A percentile compares a stretch with the other conserved stretches of the same genome.
Evolutionary conservation across 1,139 yeast genomes (phyloP).

Genomic region (Suhomyces bribrorum): DNA sequence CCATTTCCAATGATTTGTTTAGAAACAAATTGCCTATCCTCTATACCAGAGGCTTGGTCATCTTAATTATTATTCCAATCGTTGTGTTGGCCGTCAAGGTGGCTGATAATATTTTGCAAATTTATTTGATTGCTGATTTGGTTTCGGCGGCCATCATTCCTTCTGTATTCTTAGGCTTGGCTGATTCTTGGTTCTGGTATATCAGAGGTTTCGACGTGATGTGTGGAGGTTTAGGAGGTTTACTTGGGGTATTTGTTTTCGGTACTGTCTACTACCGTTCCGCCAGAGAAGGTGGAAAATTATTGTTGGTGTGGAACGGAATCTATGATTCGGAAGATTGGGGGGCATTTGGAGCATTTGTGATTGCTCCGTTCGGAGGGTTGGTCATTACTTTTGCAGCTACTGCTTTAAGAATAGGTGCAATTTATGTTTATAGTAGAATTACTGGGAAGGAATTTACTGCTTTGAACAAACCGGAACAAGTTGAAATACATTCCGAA

Average conservation of each 20-base stretch:
- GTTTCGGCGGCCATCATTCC: constrained; percentile 88
- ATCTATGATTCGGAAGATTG: constrained; percentile 76
- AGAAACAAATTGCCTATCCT: constrained; percentile 70
- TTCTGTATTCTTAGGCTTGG: constrained; percentile 77
- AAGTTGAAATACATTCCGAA: constrained; percentile 6
- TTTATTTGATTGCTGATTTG: constrained; percentile 87
- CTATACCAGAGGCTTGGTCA: constrained; percentile 72
- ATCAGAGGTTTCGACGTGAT: constrained; percentile 81
- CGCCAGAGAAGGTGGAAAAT: constrained; percentile 77
- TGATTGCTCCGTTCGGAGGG: constrained; percentile 86
- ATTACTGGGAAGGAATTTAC: constrained; percentile 50
- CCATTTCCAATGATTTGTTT: constrained; percentile 85
- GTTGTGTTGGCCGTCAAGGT: constrained; percentile 79
- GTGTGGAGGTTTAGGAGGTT: constrained; percentile 81
- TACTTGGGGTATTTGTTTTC: constrained; percentile 75
- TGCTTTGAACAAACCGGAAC: constrained; percentile 55
- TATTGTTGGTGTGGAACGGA: constrained; percentile 75
- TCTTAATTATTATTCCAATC: constrained; percentile 77
- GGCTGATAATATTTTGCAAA: constrained; percentile 80
- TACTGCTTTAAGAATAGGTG: constrained; percentile 51
- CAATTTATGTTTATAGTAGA: constrained; percentile 38
- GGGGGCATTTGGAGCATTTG: constrained; percentile 95
- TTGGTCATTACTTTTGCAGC: constrained; percentile 56
- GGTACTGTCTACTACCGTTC: constrained; percentile 75
- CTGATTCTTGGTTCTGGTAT: constrained; percentile 60